Evolutionary conservation across 169 alveolate genomes (phyloP), one percentile per base, ranked within the genome.

Genomic region (Babesia sp.): DNA sequence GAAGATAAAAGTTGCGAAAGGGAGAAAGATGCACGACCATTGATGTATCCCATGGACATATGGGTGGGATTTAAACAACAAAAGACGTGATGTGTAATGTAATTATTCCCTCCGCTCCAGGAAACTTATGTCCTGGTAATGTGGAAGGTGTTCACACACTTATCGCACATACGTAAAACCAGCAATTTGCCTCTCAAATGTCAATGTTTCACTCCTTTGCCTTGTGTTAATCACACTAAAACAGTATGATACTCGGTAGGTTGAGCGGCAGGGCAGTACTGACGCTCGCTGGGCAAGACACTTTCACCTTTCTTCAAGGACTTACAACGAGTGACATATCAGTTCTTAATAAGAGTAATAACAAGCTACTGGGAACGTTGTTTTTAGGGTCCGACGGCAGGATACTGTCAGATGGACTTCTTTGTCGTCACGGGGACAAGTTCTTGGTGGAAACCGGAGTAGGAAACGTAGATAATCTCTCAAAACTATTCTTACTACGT

Each of bases 231-330:
- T 20, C 26, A 33, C 26, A 53, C 11, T 53, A 58, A 39, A n/a
- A 33, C 26, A 57, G 31, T 29, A 71, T 44, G 70, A 60, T 63
- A 36, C 51, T 84, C 57, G 53, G 81, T 29, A 64, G 77, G 33
- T 59, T 84, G n/a, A 36, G 56, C 31, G 79, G 69, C 64, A 73
- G 93, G 69, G 48, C 71, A 45, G 50, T 84, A 42, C 41, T 84
- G 37, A 71, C 70, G 53, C 46, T 88, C 36, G 64, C 70, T 9
- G 93, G 93, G 29, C 41, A 55, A 37, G 93, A 84, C 57, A 66
- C 91, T 18, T 84, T 80, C 50, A 53, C 59, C 53, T 88, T 88
- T 61, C 85, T 88, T 26, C 93, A 88, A 63, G 90, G 91, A 18
- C 55, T 88, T 46, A 78, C 82, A 50, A 58, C 91, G 11, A 76